Base-by-base conservation (phyloP, 345 rosid genomes). In the Eutrema japonicum region DNA sequence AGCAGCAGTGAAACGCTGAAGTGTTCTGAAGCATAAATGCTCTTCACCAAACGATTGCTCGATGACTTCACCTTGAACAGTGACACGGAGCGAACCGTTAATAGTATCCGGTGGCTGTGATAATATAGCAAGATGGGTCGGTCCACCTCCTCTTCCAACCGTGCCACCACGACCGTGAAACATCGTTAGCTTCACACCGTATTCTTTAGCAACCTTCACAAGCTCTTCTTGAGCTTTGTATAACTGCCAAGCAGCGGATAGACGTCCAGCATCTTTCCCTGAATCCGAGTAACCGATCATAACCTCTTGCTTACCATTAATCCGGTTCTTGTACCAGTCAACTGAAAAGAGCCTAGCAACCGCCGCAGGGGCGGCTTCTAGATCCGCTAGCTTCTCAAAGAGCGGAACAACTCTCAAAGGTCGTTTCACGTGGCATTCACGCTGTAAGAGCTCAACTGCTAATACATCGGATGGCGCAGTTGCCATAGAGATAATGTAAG, bases 111-210 rank as follows among this genome's bases (percentile, higher is more conserved):
- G 99, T 9, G 99, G 99, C 83, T 95, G 99, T 78, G 99, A 95
- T 82, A 95, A 81, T 64, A 92, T 95, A 79, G 99, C 99, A 72
- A 95, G 97, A 81, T 95, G 99, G 43, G 98, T 92, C 2, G 99
- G 99, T 47, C 99, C 98, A 6, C 99, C 99, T 71, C 99, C 99
- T 86, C 99, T 83, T 78, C 99, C 99, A 13, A 95, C 99, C 0
- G 99, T 95, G 47, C 99, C 99, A 70, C 99, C 99, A 51, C 99
- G 96, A 18, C 99, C 99, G 40, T 95, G 99, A 78, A 95, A 95
- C 98, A 95, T 95, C 0, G 97, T 92, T 11, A 95, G 86, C 83
- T 95, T 95, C 59, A 95, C 89, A 18, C 98, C 96, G 29, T 53
- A 89, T 52, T 87, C 54, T 82, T 95, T 95, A 36, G 98, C 96